Base-by-base conservation (phyloP, 2,329 filamentous ascomycete species). In the Paecilomyces variotii region DNA sequence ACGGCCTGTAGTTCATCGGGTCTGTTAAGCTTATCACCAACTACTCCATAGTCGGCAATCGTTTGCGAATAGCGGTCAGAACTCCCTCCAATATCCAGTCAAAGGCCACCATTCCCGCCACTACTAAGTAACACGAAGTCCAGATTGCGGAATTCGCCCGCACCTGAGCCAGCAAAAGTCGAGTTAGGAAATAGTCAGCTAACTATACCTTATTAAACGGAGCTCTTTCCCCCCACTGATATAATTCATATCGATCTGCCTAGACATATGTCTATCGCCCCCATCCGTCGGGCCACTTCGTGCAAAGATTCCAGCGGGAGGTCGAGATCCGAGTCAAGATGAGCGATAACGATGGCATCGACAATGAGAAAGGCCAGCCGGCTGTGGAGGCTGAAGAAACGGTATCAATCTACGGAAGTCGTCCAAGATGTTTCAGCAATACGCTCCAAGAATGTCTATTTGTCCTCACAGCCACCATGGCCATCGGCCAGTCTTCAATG, bases 401-500 rank as follows among this genome's bases (percentile, higher is more conserved):
- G 39, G n/a, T 14, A 1, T 19, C 39, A 24, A 19, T 45, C 14
- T 45, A 52, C 27, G 50, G 50, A 26, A 9, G 32, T 19, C 60
- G 60, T 12, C 60, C 60, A 2, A 56, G 56, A 64, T 86, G 83
- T 72, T 89, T 89, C 77, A 79, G 72, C 50, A 85, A 78, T 50
- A 86, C 84, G 0, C 57, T 83, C 1, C 83, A 87, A 65, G 86
- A 89, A 74, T 77, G 84, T 39, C 73, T 86, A 2, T 89, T 89
- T 65, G 83, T 89, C 14, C 68, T 86, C 19, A 86, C 85, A 45
- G 83, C 85, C 9, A 89, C 86, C 1, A 83, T 88, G 75, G 85
- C 85, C 1, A 85, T 87, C 52, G 85, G 82, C 2, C 84, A 86
- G 66, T 80, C 79, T 9, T 80, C 81, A 3, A 85, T 89, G 63